Conservation (phyloP, 371 early-diverging fungal species). For the Fennellomyces sp. region DNA sequence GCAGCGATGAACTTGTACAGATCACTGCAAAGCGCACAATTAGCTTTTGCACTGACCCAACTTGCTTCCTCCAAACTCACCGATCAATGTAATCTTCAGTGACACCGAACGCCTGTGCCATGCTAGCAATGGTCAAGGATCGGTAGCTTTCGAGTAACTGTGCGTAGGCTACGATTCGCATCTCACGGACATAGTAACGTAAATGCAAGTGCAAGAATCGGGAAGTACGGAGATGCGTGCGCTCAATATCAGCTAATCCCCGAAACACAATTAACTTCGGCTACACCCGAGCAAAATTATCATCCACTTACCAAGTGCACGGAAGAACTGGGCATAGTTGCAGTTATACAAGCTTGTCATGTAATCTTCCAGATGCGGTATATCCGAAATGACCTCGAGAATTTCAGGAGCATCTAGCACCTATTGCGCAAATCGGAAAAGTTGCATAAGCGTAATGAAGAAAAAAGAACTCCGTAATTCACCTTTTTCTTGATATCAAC, state of each 20-base stretch:
- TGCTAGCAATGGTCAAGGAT: slow-evolving; percentile 91
- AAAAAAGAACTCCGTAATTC: neutral
- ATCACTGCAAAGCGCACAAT: slow-evolving; percentile 61
- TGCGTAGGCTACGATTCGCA: slow-evolving; percentile 97
- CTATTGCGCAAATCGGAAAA: slow-evolving; percentile 31
- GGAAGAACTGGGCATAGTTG: slow-evolving; percentile 93
- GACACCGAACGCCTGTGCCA: slow-evolving; percentile 98
- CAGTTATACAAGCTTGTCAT: slow-evolving; percentile 92
- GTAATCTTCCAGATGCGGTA: slow-evolving; percentile 83
- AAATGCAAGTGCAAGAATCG: slow-evolving; percentile 83
- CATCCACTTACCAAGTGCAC: slow-evolving; percentile 56
- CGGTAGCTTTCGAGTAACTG: slow-evolving; percentile 98
- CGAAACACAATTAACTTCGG: neutral
- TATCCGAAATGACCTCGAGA: slow-evolving; percentile 91
- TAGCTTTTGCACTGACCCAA: neutral
- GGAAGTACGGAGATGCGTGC: slow-evolving; percentile 49
- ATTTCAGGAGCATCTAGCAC: slow-evolving; percentile 97
- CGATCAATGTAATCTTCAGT: slow-evolving; percentile 92
- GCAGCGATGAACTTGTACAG: slow-evolving; percentile 95
- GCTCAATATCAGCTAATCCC: slow-evolving; percentile 51
- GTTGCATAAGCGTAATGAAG: neutral
- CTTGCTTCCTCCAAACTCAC: slow-evolving; percentile 42
- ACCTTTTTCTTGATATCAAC: slow-evolving; percentile 95
- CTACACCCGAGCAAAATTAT: neutral
- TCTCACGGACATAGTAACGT: slow-evolving; percentile 94